phyloP scores from a whole-genome alignment of 768 basidiomycete genomes.

The Chalciporus sphaerocephalus region DNA sequence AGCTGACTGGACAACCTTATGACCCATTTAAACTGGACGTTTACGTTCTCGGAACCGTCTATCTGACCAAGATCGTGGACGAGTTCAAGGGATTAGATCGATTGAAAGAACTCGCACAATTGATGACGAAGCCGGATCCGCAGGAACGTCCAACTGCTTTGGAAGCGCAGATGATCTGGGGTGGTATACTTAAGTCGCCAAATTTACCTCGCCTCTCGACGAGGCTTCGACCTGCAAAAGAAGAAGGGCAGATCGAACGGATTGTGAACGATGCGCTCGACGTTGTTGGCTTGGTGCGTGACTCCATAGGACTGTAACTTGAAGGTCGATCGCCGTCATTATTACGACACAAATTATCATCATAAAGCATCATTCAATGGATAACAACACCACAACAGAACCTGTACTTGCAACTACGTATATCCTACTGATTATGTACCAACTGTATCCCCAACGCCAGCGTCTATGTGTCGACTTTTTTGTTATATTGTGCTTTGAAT shows the following conservation, averaged over 20 bases:
- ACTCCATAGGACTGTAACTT: neutral
- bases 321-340: neutral
- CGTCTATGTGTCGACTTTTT: neutral
- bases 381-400: neutral
- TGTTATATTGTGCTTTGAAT: too few relatives aligned
- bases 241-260: neutral
- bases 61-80: slow-evolving; percentile 10
- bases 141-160: neutral
- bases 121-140: neutral
- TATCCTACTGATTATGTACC: neutral
- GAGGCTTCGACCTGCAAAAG: neutral
- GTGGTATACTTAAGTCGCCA: neutral
- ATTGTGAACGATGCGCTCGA: neutral
- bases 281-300: neutral
- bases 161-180: neutral
- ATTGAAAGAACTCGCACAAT: neutral
- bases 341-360: neutral
- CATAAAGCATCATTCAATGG: neutral
- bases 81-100: neutral
- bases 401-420: too few relatives aligned
- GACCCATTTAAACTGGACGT: slow-evolving; percentile 27
- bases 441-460: neutral
- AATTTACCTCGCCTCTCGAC: neutral
- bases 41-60: slow-evolving; percentile 22
- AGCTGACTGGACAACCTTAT: slow-evolving; percentile 16